Evolutionary conservation across 352 stramenopile genomes (phyloP), one percentile per base, ranked within the genome.

Genomic region (Globisporangium emineosum): DNA sequence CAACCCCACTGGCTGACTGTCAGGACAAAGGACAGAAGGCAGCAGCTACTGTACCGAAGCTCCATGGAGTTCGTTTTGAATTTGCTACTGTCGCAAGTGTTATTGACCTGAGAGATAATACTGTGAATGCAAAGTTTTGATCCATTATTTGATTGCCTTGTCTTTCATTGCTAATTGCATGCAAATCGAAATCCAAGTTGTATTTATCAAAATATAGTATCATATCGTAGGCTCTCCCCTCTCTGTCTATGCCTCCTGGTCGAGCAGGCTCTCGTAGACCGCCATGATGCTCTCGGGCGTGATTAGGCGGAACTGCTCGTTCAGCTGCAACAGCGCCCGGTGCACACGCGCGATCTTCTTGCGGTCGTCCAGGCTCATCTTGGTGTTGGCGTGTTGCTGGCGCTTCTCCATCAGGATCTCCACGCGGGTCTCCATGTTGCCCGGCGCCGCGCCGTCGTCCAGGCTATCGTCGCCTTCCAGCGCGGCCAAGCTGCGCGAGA

Each of bases 361-460:
- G 56, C 93, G 87, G 73, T 97, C 87, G 1, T 92, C 84, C 3
- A 75, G 71, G 45, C 79, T 87, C 57, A 97, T 88, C 7, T 72
- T 70, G 17, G 83, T 96, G 9, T 68, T 69, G 2, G 91, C 88
- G 79, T 99, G 94, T 50, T 82, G 68, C 71, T 97, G 78, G 35
- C 96, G 78, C 78, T 96, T 91, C 73, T 97, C 88, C 79, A 97
- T 94, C 32, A 90, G 78, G 60, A 96, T 86, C 66, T 98, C 94
- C 15, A 96, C 93, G 43, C 81, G 78, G 9, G 83, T 89, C 67
- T 93, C 85, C 72, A 91, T 89, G 57, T 57, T 97, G 51, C 78
- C 82, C 2, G 62, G 42, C 15, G 33, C 21, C 0, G 71, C 80
- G 43, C 69, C 69, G 7, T 86, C 79, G 25, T 81, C 72, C 40